Conservation (phyloP, 345 rosid species). For the Combretum micranthum region DNA sequence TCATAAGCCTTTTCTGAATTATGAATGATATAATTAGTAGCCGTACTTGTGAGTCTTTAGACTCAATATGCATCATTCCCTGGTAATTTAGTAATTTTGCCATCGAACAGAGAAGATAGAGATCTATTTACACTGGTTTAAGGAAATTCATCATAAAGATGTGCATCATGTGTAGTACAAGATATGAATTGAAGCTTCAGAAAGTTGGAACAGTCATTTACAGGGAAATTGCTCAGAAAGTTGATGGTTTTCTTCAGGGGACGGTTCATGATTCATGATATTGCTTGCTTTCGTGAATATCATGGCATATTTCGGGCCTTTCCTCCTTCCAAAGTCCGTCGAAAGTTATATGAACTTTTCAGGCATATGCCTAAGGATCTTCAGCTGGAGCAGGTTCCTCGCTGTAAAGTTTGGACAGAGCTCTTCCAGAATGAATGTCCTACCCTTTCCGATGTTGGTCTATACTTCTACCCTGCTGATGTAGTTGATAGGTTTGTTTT, state of each 20-base stretch:
- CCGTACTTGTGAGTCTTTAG: no score
- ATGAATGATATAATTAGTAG: no score
- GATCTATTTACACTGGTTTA: no score
- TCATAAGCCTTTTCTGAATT: no score
- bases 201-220: background rate
- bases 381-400: constrained; percentile 40
- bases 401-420: constrained; percentile 13
- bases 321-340: constrained; percentile 31
- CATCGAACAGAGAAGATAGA: no score
- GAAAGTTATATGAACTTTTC: constrained; percentile 35
- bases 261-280: constrained; percentile 30
- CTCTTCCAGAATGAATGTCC: constrained; percentile 26
- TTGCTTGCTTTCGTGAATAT: constrained; percentile 18
- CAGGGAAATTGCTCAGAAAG: constrained; percentile 2
- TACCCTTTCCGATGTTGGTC: constrained; percentile 32
- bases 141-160: no score
- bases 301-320: constrained; percentile 43
- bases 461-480: constrained; percentile 48
- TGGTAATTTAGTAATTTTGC: no score
- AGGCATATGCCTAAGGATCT: constrained; percentile 37
- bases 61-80: no score
- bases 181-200: no score
- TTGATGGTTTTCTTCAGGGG: constrained; percentile 36
- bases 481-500: constrained; percentile 36
- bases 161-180: no score